phyloP scores from a whole-genome alignment of 768 basidiomycete species.

The Tulasnella sp. region DNA sequence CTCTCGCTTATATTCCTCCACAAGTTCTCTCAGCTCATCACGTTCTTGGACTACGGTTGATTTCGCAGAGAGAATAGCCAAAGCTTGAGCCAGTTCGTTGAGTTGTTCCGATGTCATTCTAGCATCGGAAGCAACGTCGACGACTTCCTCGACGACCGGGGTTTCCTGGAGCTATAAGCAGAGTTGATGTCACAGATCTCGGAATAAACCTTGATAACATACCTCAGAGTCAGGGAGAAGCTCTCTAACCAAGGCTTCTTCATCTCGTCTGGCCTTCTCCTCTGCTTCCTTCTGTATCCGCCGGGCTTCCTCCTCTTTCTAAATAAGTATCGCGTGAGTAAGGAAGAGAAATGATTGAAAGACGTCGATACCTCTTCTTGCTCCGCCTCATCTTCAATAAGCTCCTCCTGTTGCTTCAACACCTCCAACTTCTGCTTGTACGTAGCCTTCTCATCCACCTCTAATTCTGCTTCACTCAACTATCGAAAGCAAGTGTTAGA shows the following conservation, averaged over 20 bases:
- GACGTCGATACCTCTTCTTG: constrained; percentile 67
- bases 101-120: constrained; percentile 96
- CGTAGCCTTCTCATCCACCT: constrained; percentile 86
- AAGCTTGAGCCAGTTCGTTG: constrained; percentile 82
- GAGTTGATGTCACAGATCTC: neutral
- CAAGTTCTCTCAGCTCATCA: constrained; percentile 76
- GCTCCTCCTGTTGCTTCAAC: constrained; percentile 94
- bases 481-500: constrained; percentile 25
- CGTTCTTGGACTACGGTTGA: constrained; percentile 94
- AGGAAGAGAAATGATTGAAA: neutral
- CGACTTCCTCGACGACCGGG: constrained; percentile 5
- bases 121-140: constrained; percentile 40
- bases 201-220: constrained; percentile 15
- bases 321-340: constrained; percentile 5
- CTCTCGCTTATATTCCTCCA: constrained; percentile 94
- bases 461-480: constrained; percentile 95
- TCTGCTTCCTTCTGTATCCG: constrained; percentile 70
- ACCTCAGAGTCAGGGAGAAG: constrained; percentile 86
- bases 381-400: constrained; percentile 97
- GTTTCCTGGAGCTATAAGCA: constrained; percentile 6
- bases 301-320: constrained; percentile 80
- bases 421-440: constrained; percentile 99
- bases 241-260: constrained; percentile 68
- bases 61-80: constrained; percentile 82
- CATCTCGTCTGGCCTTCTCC: constrained; percentile 41